These are phyloP conservation scores for Gracilaria gracilis DNA, from an alignment of 23 red algal genomes.

Conservation along the genomic window DNA sequence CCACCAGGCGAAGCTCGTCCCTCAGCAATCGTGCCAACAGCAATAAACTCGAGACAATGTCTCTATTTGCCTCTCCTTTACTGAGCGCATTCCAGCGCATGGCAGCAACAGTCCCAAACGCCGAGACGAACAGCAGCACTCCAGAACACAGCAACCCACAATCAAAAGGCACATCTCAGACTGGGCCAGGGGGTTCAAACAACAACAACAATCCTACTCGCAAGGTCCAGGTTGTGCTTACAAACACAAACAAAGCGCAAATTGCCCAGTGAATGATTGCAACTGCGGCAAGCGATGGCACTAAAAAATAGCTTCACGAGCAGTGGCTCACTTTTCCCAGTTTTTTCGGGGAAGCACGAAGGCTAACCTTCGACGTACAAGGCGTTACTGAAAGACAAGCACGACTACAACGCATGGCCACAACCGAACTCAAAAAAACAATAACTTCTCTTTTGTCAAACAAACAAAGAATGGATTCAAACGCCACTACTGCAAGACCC, in stretches of 20 bases:
- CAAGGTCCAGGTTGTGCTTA: background rate
- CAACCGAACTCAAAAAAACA: no score
- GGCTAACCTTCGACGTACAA: no score
- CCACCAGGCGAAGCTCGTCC: background rate
- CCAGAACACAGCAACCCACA: no score
- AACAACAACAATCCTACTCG: background rate
- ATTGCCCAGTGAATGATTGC: background rate
- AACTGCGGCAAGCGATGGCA: background rate
- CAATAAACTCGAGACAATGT: background rate
- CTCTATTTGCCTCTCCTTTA: background rate
- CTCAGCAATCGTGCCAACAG: background rate
- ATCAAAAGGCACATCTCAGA: no score
- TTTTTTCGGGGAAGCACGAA: no score
- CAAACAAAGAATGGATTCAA: no score
- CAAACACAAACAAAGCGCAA: conserved; percentile 2
- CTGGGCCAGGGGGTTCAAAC: no score
- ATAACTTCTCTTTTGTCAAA: no score
- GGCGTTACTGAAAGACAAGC: no score
- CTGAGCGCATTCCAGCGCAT: background rate
- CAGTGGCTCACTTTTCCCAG: background rate
- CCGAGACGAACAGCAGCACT: background rate
- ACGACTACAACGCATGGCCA: no score
- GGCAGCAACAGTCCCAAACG: background rate
- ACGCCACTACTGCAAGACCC: no score
- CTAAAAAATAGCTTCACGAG: background rate